phyloP scores from a whole-genome alignment of 305 asterid species.

The Rubia tinctorum region DNA sequence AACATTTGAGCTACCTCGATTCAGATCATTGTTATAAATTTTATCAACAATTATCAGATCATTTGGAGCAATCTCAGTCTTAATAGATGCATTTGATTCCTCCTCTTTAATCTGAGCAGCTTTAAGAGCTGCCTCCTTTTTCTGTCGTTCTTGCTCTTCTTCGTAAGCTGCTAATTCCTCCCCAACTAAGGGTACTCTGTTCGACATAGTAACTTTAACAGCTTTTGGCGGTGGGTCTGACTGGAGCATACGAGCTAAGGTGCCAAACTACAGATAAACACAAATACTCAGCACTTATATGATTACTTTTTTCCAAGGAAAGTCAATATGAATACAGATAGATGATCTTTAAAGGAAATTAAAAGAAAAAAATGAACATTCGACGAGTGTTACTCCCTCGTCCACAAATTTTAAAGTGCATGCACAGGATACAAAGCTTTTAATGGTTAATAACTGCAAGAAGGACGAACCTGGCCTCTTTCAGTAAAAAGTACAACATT shows the following conservation, averaged over 20 bases:
- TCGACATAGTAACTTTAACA: conserved; percentile 91
- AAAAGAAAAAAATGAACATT: background rate
- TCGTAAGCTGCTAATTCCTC: conserved; percentile 99
- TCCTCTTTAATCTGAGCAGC: conserved; percentile 83
- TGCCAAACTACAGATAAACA: conserved; percentile 65
- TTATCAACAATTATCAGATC: conserved; percentile 83
- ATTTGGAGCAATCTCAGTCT: conserved; percentile 43
- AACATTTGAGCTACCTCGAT: conserved; percentile 44
- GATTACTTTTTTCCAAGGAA: background rate
- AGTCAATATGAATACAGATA: background rate
- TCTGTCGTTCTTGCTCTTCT: conserved; percentile 75
- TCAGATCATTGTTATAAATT: conserved; percentile 38
- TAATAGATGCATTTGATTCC: conserved; percentile 63
- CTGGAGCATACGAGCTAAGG: conserved; percentile 94
- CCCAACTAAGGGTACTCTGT: conserved; percentile 90
- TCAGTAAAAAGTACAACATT: conserved; percentile 95
- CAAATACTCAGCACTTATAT: conserved; percentile 16
- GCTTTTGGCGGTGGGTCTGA: conserved; percentile 99
- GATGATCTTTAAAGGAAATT: background rate
- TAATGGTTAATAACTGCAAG: conserved; percentile 21
- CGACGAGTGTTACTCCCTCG: background rate
- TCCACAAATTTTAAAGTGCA: background rate
- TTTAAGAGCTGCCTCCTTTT: conserved; percentile 86
- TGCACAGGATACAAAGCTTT: conserved; percentile 10
- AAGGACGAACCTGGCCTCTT: conserved; percentile 85